Conservation (phyloP, 164 flowering plant species). For the Saururus chinensis region DNA sequence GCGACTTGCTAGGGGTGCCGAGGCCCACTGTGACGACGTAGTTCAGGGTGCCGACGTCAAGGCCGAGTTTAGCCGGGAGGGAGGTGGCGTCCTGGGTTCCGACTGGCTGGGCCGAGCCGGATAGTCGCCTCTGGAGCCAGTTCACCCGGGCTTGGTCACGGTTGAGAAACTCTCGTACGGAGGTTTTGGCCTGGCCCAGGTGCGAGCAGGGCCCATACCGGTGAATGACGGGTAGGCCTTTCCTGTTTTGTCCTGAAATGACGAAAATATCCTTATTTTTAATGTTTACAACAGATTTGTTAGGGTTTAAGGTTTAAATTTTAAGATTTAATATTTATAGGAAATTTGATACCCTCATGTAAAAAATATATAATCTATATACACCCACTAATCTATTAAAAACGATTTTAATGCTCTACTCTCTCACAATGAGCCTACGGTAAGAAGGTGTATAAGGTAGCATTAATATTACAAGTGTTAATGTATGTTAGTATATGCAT, state of each 20-base stretch:
- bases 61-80: slow-evolving; percentile 38
- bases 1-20: slow-evolving; percentile 44
- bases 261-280: no score
- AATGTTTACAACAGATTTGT: no score
- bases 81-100: background rate
- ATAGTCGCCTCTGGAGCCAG: slow-evolving; percentile 23
- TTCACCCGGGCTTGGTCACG: slow-evolving; percentile 45
- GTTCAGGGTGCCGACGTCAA: slow-evolving; percentile 35
- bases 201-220: slow-evolving; percentile 46
- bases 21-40: slow-evolving; percentile 48
- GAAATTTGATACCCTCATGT: no score
- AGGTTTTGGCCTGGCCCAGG: slow-evolving; percentile 1
- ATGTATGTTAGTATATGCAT: no score
- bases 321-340: no score
- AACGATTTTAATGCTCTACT: no score
- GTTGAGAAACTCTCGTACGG: slow-evolving; percentile 23
- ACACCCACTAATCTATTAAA: no score
- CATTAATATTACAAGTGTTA: no score
- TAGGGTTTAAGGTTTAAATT: no score
- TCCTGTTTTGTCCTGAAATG: background rate
- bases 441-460: no score
- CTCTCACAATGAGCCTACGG: no score
- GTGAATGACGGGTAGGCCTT: slow-evolving; percentile 25
- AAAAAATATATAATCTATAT: no score
- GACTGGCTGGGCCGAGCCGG: background rate